Conservation (phyloP, 1,284 basidiomycete genomes). For the Ustilago nuda region DNA sequence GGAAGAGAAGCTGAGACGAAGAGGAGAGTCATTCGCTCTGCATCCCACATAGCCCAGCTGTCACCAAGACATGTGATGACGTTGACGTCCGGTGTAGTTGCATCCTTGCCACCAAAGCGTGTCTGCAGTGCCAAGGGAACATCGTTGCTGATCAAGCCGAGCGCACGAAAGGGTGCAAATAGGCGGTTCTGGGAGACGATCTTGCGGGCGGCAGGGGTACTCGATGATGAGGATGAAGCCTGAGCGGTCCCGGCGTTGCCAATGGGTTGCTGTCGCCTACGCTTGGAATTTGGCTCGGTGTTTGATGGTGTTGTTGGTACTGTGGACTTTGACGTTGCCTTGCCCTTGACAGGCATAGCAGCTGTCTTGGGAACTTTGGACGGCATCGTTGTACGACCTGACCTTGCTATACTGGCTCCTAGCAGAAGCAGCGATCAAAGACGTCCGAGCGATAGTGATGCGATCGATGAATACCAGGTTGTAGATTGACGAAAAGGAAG, state of each 20-base stretch:
- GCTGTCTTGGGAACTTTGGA: slow-evolving; percentile 32
- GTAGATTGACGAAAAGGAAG: neutral
- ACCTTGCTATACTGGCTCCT: neutral
- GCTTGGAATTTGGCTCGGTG: slow-evolving; percentile 31
- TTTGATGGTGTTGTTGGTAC: slow-evolving; percentile 9
- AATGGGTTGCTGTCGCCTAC: slow-evolving; percentile 18
- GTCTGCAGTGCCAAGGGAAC: slow-evolving; percentile 87
- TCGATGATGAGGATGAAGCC: slow-evolving; percentile 12
- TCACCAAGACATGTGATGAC: slow-evolving; percentile 88
- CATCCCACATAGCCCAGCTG: slow-evolving; percentile 97
- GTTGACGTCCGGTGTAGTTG: slow-evolving; percentile 74
- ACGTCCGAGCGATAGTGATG: neutral
- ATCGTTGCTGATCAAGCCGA: slow-evolving; percentile 91
- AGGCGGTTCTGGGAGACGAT: slow-evolving; percentile 71
- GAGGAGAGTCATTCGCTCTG: slow-evolving; percentile 87
- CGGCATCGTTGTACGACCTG: slow-evolving; percentile 21
- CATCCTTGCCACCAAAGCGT: slow-evolving; percentile 85
- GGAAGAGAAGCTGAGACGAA: slow-evolving; percentile 91
- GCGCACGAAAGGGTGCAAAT: slow-evolving; percentile 93
- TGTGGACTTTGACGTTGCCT: slow-evolving; percentile 14
- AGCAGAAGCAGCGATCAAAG: neutral
- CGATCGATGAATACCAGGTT: neutral
- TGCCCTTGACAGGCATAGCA: slow-evolving; percentile 24
- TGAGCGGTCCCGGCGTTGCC: slow-evolving; percentile 1
- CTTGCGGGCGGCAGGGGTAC: slow-evolving; percentile 18